phyloP scores from a whole-genome alignment of 495 filamentous ascomycete genomes.

The Tuber melanosporum region DNA sequence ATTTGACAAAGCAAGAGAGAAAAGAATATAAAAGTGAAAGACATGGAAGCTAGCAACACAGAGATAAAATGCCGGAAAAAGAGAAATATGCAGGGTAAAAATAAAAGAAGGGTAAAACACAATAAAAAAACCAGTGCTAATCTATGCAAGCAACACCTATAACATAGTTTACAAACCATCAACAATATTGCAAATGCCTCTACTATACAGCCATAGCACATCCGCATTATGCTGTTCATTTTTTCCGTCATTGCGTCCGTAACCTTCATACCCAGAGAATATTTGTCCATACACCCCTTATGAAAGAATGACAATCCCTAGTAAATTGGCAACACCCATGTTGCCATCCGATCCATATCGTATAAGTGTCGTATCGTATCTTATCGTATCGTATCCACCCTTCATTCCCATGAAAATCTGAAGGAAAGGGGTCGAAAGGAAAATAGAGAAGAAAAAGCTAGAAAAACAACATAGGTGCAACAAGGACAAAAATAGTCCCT shows the following conservation, averaged over 20 bases:
- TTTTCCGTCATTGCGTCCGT: conserved; percentile 29
- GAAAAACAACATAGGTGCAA: conserved; percentile 1
- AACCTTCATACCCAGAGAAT: conserved; percentile 35
- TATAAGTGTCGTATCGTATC: conserved; percentile 23
- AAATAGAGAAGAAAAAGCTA: conserved; percentile 7
- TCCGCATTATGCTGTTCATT: conserved; percentile 12
- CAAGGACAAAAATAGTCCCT: not conserved
- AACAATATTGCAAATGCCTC: conserved; percentile 31
- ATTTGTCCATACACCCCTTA: conserved; percentile 33
- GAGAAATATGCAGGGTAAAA: conserved; percentile 18
- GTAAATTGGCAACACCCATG: conserved; percentile 36
- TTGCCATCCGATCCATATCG: conserved; percentile 27
- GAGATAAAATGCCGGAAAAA: conserved; percentile 23
- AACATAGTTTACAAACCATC: conserved; percentile 40
- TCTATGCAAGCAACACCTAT: conserved; percentile 37
- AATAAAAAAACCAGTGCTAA: conserved; percentile 31
- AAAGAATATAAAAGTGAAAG: conserved; percentile 23
- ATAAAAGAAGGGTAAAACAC: conserved; percentile 20
- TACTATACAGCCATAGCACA: conserved; percentile 39
- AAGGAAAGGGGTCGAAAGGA: conserved; percentile 12
- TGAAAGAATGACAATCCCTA: conserved; percentile 30
- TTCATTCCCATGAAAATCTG: conserved; percentile 29
- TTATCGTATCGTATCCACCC: conserved; percentile 17
- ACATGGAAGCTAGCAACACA: conserved; percentile 9
- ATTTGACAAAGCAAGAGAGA: conserved; percentile 17